phyloP scores from a whole-genome alignment of 192 early-diverging fungal genomes.

The Coemansia sp. region DNA sequence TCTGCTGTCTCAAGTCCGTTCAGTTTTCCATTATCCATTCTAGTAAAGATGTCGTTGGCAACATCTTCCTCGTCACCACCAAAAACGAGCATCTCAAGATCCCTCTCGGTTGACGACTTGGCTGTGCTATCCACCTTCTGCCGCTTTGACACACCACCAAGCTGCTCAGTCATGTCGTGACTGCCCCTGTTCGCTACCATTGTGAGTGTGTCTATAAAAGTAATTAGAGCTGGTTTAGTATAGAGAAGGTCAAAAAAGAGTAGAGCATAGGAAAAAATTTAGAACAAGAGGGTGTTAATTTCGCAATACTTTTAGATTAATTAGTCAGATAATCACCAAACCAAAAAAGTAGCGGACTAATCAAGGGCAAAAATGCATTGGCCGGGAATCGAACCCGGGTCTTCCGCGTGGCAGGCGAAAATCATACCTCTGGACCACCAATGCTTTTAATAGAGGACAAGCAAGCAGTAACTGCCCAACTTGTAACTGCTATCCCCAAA shows the following conservation, averaged over 20 bases:
- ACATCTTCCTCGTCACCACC: conserved; percentile 56
- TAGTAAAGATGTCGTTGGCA: conserved; percentile 17
- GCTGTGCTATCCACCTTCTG: conserved; percentile 5
- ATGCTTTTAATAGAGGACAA: background rate
- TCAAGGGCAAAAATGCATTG: too few relatives aligned
- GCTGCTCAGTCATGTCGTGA: background rate
- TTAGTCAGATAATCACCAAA: too few relatives aligned
- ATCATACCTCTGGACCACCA: conserved; percentile 64
- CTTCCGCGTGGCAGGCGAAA: conserved; percentile 72
- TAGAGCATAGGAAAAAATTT: background rate
- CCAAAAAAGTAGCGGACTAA: too few relatives aligned
- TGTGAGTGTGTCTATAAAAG: background rate
- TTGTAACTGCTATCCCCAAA: too few relatives aligned
- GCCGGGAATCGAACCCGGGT: conserved; percentile 55
- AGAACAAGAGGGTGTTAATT: too few relatives aligned
- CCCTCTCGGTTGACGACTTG: conserved; percentile 67
- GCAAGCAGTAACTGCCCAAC: too few relatives aligned
- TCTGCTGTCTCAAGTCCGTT: background rate
- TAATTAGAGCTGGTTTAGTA: background rate
- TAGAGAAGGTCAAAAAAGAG: background rate
- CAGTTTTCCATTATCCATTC: conserved; percentile 8
- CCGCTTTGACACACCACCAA: conserved; percentile 2
- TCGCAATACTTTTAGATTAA: too few relatives aligned
- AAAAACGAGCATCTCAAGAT: conserved; percentile 76
- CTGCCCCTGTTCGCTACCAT: conserved; percentile 2